Evolutionary conservation across 768 basidiomycete species (phyloP), one percentile per base, ranked within the genome.

Genomic region (Russula brevipes): DNA sequence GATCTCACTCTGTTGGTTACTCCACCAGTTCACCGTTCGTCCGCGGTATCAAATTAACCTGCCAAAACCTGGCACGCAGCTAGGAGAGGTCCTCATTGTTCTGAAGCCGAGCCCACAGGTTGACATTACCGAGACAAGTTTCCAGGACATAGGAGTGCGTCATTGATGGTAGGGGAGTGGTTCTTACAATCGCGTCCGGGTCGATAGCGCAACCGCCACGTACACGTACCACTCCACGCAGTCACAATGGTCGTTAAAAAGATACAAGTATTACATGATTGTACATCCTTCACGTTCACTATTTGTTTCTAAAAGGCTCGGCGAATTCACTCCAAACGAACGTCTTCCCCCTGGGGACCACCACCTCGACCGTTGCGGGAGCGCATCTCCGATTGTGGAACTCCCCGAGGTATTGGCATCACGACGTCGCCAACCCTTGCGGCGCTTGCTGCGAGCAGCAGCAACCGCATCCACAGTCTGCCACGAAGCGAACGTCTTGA

Each of bases 401-500:
- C 74, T 75, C 50, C 69, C 71, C 38, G 72, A 75, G 47, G 72
- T 74, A 57, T 78, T 82, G 51, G 72, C 76, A 4, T 73, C 73
- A 59, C 82, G 76, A 70, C 79, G 78, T 4, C 57, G 76, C 75
- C 55, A 50, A 39, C 68, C 69, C 47, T 84, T 89, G 61, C 83
- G 80, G 66, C 83, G 78, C 77, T 84, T 87, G 78, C 86, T 87
- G 70, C 88, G 79, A 57, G 79, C 81, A 39, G 79, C 76, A 62
- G 80, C 79, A 53, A 92, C 90, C 0, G 85, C 83, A 71, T 93
- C 91, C 42, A 94, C 90, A 10, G 82, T 87, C 78, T 92, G 88
- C 88, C 89, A 91, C 54, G 87, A 85, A 73, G 89, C 87, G 73
- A 92, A 94, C 31, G 87, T 85, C 81, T 92, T 92, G 67, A 94